Evolutionary conservation across 202 grass and related monocot genomes (phyloP).

Genomic region (Elaeis oleifera): DNA sequence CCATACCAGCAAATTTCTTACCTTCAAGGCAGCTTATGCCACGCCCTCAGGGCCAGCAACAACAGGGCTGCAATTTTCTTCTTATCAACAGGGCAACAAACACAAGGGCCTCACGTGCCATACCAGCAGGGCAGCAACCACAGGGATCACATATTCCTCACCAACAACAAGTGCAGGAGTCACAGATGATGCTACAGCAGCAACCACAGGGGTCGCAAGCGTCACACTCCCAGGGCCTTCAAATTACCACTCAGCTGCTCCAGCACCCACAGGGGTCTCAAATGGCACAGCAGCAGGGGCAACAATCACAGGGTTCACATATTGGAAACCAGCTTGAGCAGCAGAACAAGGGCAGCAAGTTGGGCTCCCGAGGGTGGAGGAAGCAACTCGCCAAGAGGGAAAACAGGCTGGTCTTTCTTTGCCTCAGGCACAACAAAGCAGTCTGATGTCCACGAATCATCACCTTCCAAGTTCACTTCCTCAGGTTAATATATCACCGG

Average conservation of each 20-base stretch:
- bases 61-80: conserved; percentile 44
- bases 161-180: conserved; percentile 26
- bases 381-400: conserved; percentile 29
- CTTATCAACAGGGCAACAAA: conserved; percentile 48
- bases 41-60: conserved; percentile 25
- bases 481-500: conserved; percentile 35
- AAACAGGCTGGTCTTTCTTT: conserved; percentile 45
- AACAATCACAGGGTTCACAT: conserved; percentile 27
- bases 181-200: background rate
- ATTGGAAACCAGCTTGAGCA: conserved; percentile 23
- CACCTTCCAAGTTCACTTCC: conserved; percentile 34
- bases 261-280: conserved; percentile 44
- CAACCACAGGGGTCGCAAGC: conserved; percentile 30
- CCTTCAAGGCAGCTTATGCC: conserved; percentile 37
- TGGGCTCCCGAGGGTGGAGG: conserved; percentile 34
- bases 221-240: conserved; percentile 41
- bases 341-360: conserved; percentile 38
- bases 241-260: conserved; percentile 35
- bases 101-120: conserved; percentile 27
- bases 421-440: conserved; percentile 36
- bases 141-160: conserved; percentile 12
- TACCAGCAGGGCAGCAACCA: conserved; percentile 14
- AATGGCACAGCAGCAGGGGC: conserved; percentile 36
- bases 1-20: conserved; percentile 65
- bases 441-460: conserved; percentile 35